Evolutionary conservation across 768 basidiomycete species (phyloP), one percentile per base, ranked within the genome.

Genomic region (Tephrocybe rancida): DNA sequence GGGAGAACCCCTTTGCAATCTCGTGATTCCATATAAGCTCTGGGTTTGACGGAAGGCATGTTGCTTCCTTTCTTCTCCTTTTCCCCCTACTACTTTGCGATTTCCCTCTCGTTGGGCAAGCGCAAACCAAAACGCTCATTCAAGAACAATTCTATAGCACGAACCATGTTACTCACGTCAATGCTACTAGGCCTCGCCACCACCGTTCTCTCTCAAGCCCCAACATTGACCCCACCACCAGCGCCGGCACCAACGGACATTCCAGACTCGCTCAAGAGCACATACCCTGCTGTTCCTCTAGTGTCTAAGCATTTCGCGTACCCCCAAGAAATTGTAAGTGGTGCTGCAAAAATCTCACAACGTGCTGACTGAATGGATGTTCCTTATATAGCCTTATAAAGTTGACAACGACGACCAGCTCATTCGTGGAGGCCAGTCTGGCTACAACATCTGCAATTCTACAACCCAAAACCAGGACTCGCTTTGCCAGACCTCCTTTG

Each of bases 361-460:
- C 16, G 37, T n/a, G n/a, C n/a, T 44, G 43, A 35, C 18, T 3
- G 39, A 13, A 42, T 11, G 30, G 26, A 29, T 22, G 16, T 35
- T n/a, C 11, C 19, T 56, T 44, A 27, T 43, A n/a, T 41, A 70
- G 67, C 64, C 67, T 2, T 66, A 69, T 50, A 59, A 67, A 52
- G 69, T 65, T 44, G 69, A 70, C 41, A 64, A 60, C 9, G 63
- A 73, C 62, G 53, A 67, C 25, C 19, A 56, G 11, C 59, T 61
- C 19, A 49, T 64, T 37, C 66, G 87, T 50, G 87, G 86, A 13
- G 61, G 69, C 5, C 86, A 87, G 59, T 61, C 54, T 18, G 86
- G 86, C 27, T 84, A 82, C 74, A 85, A 84, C 64, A 60, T 70
- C 13, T 86, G 84, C 66, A 86, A 86, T 67, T 74, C 79, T 3